Conservation (phyloP, 2,329 filamentous ascomycete genomes). For the Monosporascus cannonballus region DNA sequence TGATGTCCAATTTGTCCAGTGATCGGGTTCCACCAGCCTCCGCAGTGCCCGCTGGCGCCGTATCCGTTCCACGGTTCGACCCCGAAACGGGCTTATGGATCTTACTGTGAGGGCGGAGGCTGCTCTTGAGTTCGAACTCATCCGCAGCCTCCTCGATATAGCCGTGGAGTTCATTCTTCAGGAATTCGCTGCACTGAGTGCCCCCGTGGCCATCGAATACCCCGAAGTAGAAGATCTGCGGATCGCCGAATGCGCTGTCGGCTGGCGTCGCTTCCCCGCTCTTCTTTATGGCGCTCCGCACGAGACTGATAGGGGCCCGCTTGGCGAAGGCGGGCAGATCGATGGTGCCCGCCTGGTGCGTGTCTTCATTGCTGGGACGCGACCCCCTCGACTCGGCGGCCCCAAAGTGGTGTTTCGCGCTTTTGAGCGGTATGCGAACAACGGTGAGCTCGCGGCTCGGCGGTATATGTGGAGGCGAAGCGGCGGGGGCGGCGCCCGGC, state of each 20-base stretch:
- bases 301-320: constrained; percentile 61
- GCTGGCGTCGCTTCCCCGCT: constrained; percentile 61
- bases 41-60: constrained; percentile 14
- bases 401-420: constrained; percentile 95
- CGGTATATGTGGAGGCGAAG: constrained; percentile 54
- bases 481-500: constrained; percentile 48
- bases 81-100: constrained; percentile 6
- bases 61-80: constrained; percentile 5
- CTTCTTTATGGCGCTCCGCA: constrained; percentile 38
- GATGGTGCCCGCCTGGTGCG: constrained; percentile 89
- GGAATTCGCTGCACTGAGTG: constrained; percentile 77
- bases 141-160: constrained; percentile 81
- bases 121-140: constrained; percentile 73
- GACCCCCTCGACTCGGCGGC: constrained; percentile 72
- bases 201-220: constrained; percentile 97
- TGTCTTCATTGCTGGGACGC: constrained; percentile 86
- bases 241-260: constrained; percentile 76
- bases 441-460: constrained; percentile 75
- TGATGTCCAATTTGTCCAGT: constrained; percentile 40
- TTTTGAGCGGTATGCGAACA: constrained; percentile 86
- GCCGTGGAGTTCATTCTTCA: constrained; percentile 76
- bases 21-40: constrained; percentile 28
- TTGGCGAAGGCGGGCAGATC: constrained; percentile 90
- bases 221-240: constrained; percentile 95
- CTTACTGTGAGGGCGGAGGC: constrained; percentile 46